Base-by-base conservation (phyloP, 352 stramenopile genomes). In the Globisporangium recalcitrans region DNA sequence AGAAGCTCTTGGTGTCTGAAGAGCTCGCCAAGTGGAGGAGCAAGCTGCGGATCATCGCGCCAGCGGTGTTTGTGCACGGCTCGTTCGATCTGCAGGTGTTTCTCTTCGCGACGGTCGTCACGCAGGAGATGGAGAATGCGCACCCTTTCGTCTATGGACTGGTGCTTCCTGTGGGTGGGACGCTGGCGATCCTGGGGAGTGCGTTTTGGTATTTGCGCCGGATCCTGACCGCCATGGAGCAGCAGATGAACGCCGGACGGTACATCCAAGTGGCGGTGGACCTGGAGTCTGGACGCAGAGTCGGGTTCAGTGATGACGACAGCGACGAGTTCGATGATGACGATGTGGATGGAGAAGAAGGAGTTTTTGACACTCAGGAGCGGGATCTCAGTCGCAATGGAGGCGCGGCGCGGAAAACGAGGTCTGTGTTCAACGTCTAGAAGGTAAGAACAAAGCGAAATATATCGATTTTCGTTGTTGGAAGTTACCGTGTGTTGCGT, bases 71-170 rank as follows among this genome's bases (percentile, higher is more conserved):
- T 0, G 59, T 87, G 9, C 83, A 92, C 51, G 81, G 80, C 57
- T 67, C 61, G 6, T 92, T 87, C 54, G 80, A 89, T 52, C 48
- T 82, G 6, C 77, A 89, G 46, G 63, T 83, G 4, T 86, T 92
- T 51, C 34, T 87, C 10, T 31, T 85, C 1, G 74, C 78, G 49
- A 67, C 71, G 19, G 42, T 80, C 9, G 59, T 85, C 16, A 77
- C 78, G 2, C 48, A 74, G 6, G 64, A 76, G 21, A 68, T 74
- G 48, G 56, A 70, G 24, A 60, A 60, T 1, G 52, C 59, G 4
- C 61, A 85, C 52, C 74, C 74, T 11, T 63, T 74, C 1, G n/a
- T 69, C 8, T 80, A 80, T 16, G 69, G 65, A 0, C 16, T 78
- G n/a, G 57, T 83, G 6, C 16, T 83, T n/a, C 77, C 77, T 0